Conservation (phyloP, 2,329 filamentous ascomycete genomes). For the Xylaria polymorpha region DNA sequence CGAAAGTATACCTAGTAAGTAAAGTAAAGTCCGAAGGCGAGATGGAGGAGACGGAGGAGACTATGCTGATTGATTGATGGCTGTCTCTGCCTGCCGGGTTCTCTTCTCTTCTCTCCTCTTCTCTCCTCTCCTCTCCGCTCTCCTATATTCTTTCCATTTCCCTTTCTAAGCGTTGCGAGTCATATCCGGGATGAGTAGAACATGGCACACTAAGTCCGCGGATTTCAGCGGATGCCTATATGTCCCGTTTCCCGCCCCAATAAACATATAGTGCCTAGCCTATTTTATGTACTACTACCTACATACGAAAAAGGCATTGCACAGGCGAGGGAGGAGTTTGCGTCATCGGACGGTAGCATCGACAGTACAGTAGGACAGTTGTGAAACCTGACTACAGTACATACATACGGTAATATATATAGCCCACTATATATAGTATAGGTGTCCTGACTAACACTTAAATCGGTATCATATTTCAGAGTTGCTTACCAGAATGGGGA, state of each 20-base stretch:
- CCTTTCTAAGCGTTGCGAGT: not conserved
- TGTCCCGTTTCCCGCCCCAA: constrained; percentile 2
- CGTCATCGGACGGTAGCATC: constrained; percentile 8
- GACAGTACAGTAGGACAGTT: not conserved
- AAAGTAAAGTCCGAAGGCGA: constrained; percentile 12
- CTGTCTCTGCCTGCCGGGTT: not conserved
- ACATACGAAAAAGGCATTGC: constrained; percentile 1
- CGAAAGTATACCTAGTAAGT: not conserved
- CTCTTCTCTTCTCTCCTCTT: not conserved
- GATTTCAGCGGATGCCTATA: not conserved
- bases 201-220: constrained; percentile 3
- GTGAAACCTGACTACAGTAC: constrained; percentile 2
- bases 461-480: not conserved
- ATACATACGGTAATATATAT: not conserved
- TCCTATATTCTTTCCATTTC: not conserved
- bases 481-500: constrained; percentile 1
- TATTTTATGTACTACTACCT: not conserved
- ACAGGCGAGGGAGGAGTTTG: constrained; percentile 9
- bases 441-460: not conserved
- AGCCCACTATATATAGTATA: constrained; percentile 12
- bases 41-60: not conserved
- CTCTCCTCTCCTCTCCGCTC: not conserved
- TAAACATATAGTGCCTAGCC: constrained; percentile 5
- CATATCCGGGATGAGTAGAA: not conserved
- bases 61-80: constrained; percentile 6